Base-by-base conservation (phyloP, 768 basidiomycete genomes). In the Rhodotorula paludigena region DNA sequence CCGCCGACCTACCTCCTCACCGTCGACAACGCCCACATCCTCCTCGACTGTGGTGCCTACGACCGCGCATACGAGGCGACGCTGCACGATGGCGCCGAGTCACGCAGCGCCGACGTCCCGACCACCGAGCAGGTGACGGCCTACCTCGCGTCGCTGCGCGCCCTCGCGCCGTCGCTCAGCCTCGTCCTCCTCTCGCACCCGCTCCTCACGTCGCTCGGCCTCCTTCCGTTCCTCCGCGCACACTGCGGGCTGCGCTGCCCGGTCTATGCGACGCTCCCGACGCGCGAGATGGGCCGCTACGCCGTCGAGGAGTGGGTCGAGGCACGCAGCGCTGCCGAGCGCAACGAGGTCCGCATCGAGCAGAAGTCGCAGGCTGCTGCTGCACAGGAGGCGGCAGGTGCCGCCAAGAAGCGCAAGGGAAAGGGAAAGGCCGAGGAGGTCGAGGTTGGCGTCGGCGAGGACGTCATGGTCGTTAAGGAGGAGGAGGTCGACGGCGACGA, bases 111-210 rank as follows among this genome's bases (percentile, higher is more conserved):
- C 71, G 76, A 7, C 58, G 76, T 65, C 54, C 66, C 64, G 79
- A 68, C 60, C 12, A 21, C 57, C 49, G 60, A 48, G 20, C 47
- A 67, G 7, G 48, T 58, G 6, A 32, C 60, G 51, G 58, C 30
- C 23, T 71, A 74, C 68, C 73, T 80, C 58, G 64, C 75, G 38
- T 75, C 70, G 59, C 73, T 81, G 36, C 60, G 74, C 74, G 74
- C 76, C 77, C 80, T 83, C 73, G 87, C 92, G 1, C 87, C 92
- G 4, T 82, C 85, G 10, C 81, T 98, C 64, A 89, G 92, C 77
- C 85, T 99, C 53, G 90, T 98, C 36, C 84, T 99, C 30, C 84
- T 98, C 55, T 96, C 94, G 0, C 92, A 97, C 80, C 93, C 92
- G 2, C 91, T 94, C 74, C 83, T 96, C 20, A 82, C 85, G 0